phyloP scores from a whole-genome alignment of 106 monocot species.

The Cymbidium sinense region DNA sequence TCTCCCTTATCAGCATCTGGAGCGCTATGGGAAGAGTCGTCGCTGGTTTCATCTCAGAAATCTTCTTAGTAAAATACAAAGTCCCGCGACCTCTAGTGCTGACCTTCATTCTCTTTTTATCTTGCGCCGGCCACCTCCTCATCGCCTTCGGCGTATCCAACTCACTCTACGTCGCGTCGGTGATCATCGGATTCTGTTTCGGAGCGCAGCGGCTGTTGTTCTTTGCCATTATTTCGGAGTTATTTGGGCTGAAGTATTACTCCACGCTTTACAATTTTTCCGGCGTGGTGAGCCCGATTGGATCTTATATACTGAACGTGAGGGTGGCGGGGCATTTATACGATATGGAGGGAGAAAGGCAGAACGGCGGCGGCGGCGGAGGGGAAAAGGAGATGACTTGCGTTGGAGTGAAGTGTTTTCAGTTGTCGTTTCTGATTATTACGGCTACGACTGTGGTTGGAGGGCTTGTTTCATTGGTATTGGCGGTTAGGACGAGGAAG shows the following conservation, averaged over 20 bases:
- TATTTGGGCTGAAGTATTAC: constrained; percentile 83
- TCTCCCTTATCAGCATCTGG: constrained; percentile 89
- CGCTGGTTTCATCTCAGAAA: too few species aligned
- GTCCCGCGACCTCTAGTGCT: constrained; percentile 56
- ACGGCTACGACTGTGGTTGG: constrained; percentile 49
- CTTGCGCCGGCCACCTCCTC: constrained; percentile 53
- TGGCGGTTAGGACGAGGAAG: constrained; percentile 59
- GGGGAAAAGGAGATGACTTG: constrained; percentile 28
- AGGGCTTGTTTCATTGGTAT: constrained; percentile 33
- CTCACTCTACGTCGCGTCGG: constrained; percentile 59
- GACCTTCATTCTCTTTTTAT: constrained; percentile 38
- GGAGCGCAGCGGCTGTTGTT: constrained; percentile 67
- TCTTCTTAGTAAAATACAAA: constrained; percentile 42
- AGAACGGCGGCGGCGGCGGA: neutral
- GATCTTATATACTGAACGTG: too few species aligned
- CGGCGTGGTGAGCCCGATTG: constrained; percentile 55
- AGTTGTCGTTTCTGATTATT: too few species aligned
- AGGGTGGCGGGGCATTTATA: constrained; percentile 60
- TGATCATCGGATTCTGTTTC: constrained; percentile 74
- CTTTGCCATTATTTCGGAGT: constrained; percentile 71
- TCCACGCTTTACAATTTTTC: constrained; percentile 73
- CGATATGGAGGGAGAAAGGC: constrained; percentile 55
- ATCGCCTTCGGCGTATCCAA: constrained; percentile 58
- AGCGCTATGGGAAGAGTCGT: constrained; percentile 56
- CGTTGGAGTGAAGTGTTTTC: too few species aligned